These are phyloP conservation scores for Buddleja alternifolia DNA, from an alignment of 257 asterid species.

Conservation along the genomic window DNA sequence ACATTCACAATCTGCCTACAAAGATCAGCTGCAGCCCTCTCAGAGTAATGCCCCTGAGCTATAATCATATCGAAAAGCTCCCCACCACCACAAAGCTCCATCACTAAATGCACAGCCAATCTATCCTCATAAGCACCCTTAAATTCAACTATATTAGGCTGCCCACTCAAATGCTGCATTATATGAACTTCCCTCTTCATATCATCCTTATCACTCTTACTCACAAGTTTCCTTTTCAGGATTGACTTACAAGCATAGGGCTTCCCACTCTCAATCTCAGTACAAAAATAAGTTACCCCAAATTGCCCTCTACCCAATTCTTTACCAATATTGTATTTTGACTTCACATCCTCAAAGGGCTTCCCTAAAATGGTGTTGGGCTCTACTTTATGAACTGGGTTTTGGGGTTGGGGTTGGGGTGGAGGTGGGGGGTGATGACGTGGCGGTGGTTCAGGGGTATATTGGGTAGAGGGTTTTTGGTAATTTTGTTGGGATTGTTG, in stretches of 20 bases:
- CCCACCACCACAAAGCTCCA: slow-evolving; percentile 78
- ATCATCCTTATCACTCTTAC: slow-evolving; percentile 66
- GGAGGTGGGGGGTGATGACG: slow-evolving; percentile 30
- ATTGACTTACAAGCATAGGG: slow-evolving; percentile 70
- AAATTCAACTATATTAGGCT: slow-evolving; percentile 68
- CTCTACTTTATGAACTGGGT: slow-evolving; percentile 42
- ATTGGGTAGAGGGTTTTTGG: slow-evolving; percentile 32
- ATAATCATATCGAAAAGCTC: slow-evolving; percentile 72
- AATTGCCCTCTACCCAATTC: slow-evolving; percentile 75
- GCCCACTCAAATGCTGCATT: slow-evolving; percentile 80
- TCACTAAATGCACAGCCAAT: slow-evolving; percentile 57
- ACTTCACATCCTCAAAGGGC: slow-evolving; percentile 63
- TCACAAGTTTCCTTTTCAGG: slow-evolving; percentile 62
- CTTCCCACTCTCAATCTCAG: slow-evolving; percentile 49
- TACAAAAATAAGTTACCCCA: slow-evolving; percentile 65
- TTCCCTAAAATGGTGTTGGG: slow-evolving; percentile 62
- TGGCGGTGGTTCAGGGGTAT: slow-evolving; percentile 30
- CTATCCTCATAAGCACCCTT: slow-evolving; percentile 73
- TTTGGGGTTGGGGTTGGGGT: slow-evolving; percentile 36
- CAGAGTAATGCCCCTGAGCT: slow-evolving; percentile 68
- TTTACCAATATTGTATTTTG: slow-evolving; percentile 52
- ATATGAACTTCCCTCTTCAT: slow-evolving; percentile 72
- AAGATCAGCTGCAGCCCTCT: slow-evolving; percentile 62
- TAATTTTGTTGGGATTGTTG: slow-evolving; percentile 34
- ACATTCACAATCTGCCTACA: slow-evolving; percentile 77